Evolutionary conservation across 2,329 filamentous ascomycete genomes (phyloP).

Genomic region (Aureobasidium sp.): DNA sequence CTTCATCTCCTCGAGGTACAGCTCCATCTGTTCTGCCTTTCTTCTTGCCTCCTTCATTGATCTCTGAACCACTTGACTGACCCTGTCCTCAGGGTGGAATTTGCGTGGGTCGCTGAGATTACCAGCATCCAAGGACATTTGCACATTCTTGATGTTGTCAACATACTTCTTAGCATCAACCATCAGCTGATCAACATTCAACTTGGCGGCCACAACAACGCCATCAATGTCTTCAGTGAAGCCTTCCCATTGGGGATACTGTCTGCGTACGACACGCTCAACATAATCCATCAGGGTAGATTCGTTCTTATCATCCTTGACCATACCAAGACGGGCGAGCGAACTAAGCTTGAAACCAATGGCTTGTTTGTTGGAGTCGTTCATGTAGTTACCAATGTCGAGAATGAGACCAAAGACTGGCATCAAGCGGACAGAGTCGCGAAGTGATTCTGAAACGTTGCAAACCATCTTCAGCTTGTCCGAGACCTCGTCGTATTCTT

Average conservation of each 20-base stretch:
- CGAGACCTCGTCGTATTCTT: conserved; percentile 86
- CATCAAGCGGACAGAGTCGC: conserved; percentile 88
- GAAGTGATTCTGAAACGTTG: conserved; percentile 74
- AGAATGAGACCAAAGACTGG: conserved; percentile 92
- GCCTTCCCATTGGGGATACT: conserved; percentile 90
- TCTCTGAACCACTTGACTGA: conserved; percentile 81
- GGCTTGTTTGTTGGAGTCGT: conserved; percentile 97
- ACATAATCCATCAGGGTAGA: conserved; percentile 92
- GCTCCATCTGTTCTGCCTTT: conserved; percentile 90
- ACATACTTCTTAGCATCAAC: conserved; percentile 86
- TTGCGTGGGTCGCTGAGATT: conserved; percentile 95
- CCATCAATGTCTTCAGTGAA: conserved; percentile 78
- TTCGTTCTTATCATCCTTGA: conserved; percentile 98
- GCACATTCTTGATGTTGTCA: conserved; percentile 87
- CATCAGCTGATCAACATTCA: conserved; percentile 89
- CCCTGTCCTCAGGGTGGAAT: conserved; percentile 95
- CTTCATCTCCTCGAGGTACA: conserved; percentile 89
- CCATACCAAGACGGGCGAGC: conserved; percentile 85
- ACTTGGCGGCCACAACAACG: conserved; percentile 72
- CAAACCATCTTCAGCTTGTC: conserved; percentile 81
- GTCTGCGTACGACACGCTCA: conserved; percentile 89
- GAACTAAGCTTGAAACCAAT: conserved; percentile 97
- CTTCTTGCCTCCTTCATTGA: conserved; percentile 93
- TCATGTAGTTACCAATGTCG: conserved; percentile 99
- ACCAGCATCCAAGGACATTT: conserved; percentile 82